Base-by-base conservation (phyloP, 1,284 basidiomycete species). In the Papiliotrema fonsecae region DNA sequence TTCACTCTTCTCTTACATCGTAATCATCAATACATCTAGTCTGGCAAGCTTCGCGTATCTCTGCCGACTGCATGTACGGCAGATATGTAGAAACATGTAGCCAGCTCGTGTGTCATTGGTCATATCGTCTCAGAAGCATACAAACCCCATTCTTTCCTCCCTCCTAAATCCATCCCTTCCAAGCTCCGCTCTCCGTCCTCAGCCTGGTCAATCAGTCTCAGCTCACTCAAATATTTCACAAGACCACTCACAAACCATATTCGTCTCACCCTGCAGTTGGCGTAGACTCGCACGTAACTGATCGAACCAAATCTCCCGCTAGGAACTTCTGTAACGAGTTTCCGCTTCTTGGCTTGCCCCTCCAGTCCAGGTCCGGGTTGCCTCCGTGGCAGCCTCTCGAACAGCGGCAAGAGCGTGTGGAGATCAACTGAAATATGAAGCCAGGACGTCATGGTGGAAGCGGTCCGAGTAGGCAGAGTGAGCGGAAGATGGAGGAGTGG, bases 401-500 rank as follows among this genome's bases (percentile, higher is more conserved):
- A 88, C 54, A 84, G 78, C 7, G 82, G 76, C 7, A 88, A 64
- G 32, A 86, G 74, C 10, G 77, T 69, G 10, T 82, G 76, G 16
- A 90, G 75, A 62, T 87, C 68, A 24, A 89, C 60, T 11, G 77
- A 70, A 54, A 89, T 71, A 10, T 82, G 85, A 18, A 78, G 77
- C 88, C 88, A 91, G 28, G 82, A 74, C 3, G 87, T 89, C 38
- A 88, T 71, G 3, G 77, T 78, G 37, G 73, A 77, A 14, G 79
- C 75, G 2, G 80, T 52, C 35, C 70, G 50, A 24, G 73, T 42
- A 34, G 85, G 85, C 63, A 88, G 84, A 14, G 77, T 71, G 27
- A 91, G 74, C 0, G 88, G 87, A 21, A 90, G 78, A 61, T 86
- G 84, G 24, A 90, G 77, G 5, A 88, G 69, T 14, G 83, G 79